These are phyloP conservation scores for Cercospora nicotianae DNA, from an alignment of 2,329 filamentous ascomycete genomes.

Conservation along the genomic window DNA sequence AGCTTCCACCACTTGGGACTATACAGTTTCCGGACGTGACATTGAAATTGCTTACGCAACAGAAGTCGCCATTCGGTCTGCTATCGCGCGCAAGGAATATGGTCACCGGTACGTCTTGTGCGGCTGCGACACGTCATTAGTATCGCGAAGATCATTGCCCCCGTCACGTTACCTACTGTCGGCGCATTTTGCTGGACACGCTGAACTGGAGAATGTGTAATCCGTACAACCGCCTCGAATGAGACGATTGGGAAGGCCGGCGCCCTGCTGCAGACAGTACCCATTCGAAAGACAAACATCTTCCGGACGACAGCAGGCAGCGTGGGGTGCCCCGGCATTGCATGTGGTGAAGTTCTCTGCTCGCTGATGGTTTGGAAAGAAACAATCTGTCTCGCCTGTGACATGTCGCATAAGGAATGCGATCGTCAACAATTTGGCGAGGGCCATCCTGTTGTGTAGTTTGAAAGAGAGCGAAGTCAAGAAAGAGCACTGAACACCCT, in stretches of 20 bases:
- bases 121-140: background rate
- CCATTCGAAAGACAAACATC: constrained; percentile 22
- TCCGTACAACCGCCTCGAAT: constrained; percentile 22
- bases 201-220: constrained; percentile 16
- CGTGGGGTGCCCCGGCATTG: constrained; percentile 18
- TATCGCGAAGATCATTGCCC: no score
- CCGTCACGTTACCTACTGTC: constrained; percentile 1
- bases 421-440: background rate
- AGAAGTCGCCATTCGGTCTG: constrained; percentile 20
- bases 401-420: background rate
- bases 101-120: constrained; percentile 5
- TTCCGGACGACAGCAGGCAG: constrained; percentile 13
- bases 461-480: background rate
- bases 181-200: constrained; percentile 17
- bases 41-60: constrained; percentile 20
- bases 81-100: constrained; percentile 21
- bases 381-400: constrained; percentile 8
- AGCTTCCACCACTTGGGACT: constrained; percentile 1
- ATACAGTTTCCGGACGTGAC: constrained; percentile 13
- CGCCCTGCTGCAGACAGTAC: constrained; percentile 16
- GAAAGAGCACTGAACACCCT: background rate
- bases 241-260: constrained; percentile 13
- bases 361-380: constrained; percentile 16
- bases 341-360: constrained; percentile 21
- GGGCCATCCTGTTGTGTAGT: background rate